These are phyloP conservation scores for Paecilomyces fulvus DNA, from an alignment of 2,329 filamentous ascomycete genomes.

Conservation along the genomic window DNA sequence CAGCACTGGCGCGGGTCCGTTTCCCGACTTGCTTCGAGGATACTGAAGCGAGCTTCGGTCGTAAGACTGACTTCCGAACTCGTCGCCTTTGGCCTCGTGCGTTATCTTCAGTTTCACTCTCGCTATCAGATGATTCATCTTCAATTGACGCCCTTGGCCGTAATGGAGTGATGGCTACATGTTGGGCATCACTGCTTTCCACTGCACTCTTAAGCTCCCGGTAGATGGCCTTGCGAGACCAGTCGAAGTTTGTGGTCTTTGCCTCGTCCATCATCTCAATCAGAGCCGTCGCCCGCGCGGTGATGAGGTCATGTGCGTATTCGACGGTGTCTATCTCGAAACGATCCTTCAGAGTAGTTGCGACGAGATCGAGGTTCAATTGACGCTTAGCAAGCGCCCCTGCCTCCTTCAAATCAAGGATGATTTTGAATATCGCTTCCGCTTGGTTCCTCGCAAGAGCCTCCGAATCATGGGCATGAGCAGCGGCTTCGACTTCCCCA, in stretches of 20 bases:
- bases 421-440: constrained; percentile 28
- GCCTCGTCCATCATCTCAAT: constrained; percentile 30
- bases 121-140: constrained; percentile 25
- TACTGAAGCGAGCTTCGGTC: constrained; percentile 31
- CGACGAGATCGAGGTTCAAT: constrained; percentile 27
- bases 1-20: constrained; percentile 25
- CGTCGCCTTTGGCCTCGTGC: constrained; percentile 18
- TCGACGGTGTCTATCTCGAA: constrained; percentile 26
- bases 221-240: constrained; percentile 35
- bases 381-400: constrained; percentile 34
- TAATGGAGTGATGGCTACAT: constrained; percentile 25
- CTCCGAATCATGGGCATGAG: constrained; percentile 17
- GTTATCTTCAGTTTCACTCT: constrained; percentile 18
- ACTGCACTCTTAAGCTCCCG: constrained; percentile 30
- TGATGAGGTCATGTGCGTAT: constrained; percentile 29
- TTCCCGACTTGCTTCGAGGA: constrained; percentile 35
- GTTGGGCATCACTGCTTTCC: constrained; percentile 17
- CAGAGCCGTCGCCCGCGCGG: constrained; percentile 22
- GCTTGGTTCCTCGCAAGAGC: constrained; percentile 25
- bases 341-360: constrained; percentile 22
- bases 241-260: constrained; percentile 27
- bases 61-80: constrained; percentile 36
- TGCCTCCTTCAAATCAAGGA: constrained; percentile 31
- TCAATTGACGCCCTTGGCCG: constrained; percentile 17
- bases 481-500: constrained; percentile 11